A percentile compares a stretch with the other conserved stretches of the same genome.
Evolutionary conservation across 2,329 filamentous ascomycete genomes (phyloP).

Genomic region (Xylaria sp.): DNA sequence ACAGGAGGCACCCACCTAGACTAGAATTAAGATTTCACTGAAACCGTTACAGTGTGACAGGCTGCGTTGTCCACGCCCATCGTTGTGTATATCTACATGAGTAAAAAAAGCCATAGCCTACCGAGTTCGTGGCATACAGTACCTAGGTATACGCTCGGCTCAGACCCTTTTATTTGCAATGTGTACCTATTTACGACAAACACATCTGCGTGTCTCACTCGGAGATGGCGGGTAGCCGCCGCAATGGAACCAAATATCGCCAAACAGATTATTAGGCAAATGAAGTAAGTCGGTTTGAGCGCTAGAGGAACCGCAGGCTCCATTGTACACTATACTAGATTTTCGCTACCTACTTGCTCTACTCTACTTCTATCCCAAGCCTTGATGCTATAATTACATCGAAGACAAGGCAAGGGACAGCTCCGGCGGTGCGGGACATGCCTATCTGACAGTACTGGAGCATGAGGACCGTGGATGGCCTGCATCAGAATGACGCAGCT

Average conservation of each 20-base stretch:
- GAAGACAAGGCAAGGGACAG: too few species aligned
- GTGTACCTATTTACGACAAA: neutral
- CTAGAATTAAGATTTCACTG: neutral
- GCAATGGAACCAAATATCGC: too few species aligned
- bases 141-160: neutral
- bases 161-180: neutral
- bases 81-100: neutral
- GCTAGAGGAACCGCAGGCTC: too few species aligned
- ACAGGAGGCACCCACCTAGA: neutral
- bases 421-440: too few species aligned
- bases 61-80: neutral
- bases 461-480: neutral
- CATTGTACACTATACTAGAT: too few species aligned
- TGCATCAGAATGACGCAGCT: conserved; percentile 28
- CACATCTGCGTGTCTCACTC: neutral
- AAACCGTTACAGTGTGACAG: neutral
- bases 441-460: too few species aligned
- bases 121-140: neutral
- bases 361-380: too few species aligned
- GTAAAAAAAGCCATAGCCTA: neutral
- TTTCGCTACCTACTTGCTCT: too few species aligned
- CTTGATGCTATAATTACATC: too few species aligned
- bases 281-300: too few species aligned
- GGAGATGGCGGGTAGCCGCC: too few species aligned
- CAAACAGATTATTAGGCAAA: too few species aligned